Evolutionary conservation across 768 basidiomycete genomes (phyloP), one percentile per base, ranked within the genome.

Genomic region (Phylloporus rhodoxanthus): DNA sequence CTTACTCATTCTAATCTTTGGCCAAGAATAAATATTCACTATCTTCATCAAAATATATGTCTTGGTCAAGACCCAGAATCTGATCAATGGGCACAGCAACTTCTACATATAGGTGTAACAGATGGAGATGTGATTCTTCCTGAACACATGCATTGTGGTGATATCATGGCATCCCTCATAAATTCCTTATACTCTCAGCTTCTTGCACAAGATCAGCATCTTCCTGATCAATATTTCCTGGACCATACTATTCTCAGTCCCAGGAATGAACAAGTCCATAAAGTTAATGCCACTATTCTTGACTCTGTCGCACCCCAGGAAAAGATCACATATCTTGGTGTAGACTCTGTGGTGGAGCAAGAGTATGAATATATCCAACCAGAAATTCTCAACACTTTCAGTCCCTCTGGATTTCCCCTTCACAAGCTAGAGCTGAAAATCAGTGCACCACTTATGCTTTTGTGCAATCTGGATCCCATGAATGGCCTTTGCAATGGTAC

Each of bases 401-500:
- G 66, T 26, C 53, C 64, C 4, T 60, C 69, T 37, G 68, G 71
- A 8, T 59, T 79, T 36, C 78, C 77, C 1, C 63, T 69, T 10
- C 60, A 65, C 0, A 51, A 70, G n/a, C 55, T 74, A 1, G 47
- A 52, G 4, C 50, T 74, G 25, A 66, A 73, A 50, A 15, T 57
- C 52, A 63, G 67, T 42, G 56, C 56, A n/a, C 64, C 72, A 5
- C 39, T 78, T 0, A 77, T 79, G 50, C 53, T 79, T 0, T 57
- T 80, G 1, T 44, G 72, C 0, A 79, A 80, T 54, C 56, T 79
- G 15, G 56, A 63, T 41, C 69, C 73, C 5, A 13, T 45, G 0
- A 36, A 59, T 21, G 71, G 73, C 0, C 54, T 75, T 0, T 74
- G 68, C 51, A 73, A 74, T 68, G 75, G 73, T 2, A 70, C 70